Conservation (phyloP, 2,329 filamentous ascomycete species). For the Penicillium corylophilum region DNA sequence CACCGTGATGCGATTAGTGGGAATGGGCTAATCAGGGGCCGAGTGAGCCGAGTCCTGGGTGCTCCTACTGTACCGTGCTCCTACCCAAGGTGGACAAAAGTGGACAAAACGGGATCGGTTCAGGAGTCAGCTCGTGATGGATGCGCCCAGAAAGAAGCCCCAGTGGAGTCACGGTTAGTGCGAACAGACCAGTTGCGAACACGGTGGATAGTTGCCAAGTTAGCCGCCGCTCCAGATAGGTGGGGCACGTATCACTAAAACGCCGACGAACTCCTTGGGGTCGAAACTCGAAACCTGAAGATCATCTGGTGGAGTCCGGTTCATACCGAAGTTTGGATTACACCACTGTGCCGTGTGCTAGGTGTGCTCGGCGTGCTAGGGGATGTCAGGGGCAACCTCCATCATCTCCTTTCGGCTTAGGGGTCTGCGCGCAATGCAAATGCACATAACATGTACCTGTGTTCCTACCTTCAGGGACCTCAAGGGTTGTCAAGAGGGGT, state of each 20-base stretch:
- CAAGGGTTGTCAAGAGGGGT: not conserved
- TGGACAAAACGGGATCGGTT: not conserved
- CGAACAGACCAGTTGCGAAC: not conserved
- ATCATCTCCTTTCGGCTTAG: not conserved
- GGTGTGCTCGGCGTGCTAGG: not conserved
- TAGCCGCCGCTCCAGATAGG: constrained; percentile 26
- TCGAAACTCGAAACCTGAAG: constrained; percentile 5
- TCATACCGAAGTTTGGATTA: not conserved
- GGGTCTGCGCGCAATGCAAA: not conserved
- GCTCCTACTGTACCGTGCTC: not conserved
- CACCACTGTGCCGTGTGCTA: too few relatives aligned
- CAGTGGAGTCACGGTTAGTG: not conserved
- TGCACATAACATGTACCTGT: not conserved
- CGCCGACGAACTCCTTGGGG: constrained; percentile 25
- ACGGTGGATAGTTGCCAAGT: constrained; percentile 17
- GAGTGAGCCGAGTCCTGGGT: too few relatives aligned
- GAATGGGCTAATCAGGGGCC: not conserved
- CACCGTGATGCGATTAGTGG: not conserved
- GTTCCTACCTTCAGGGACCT: not conserved
- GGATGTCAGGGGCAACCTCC: not conserved
- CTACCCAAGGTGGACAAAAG: not conserved
- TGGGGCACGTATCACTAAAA: constrained; percentile 35
- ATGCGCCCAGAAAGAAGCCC: not conserved
- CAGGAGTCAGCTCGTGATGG: not conserved
- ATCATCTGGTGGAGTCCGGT: not conserved